A percentile compares a stretch with the other conserved stretches of the same genome.
Evolutionary conservation across 352 stramenopile genomes (phyloP).

Genomic region (Aphanomyces stellatus): DNA sequence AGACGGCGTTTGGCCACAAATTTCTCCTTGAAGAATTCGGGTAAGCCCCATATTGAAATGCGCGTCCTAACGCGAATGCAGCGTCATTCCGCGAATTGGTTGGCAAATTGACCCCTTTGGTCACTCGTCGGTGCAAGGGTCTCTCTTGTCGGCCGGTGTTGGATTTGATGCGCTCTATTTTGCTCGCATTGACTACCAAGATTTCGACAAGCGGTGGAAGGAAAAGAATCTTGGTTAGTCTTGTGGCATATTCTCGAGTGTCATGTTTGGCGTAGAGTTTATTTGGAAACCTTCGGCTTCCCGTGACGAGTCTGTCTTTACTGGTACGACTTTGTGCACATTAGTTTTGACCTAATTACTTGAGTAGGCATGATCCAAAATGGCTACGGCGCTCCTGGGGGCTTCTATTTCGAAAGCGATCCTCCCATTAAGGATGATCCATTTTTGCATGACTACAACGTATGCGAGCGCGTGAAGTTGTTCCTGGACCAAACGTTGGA

Average conservation of each 20-base stretch:
- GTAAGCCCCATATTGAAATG: neutral
- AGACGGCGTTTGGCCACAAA: conserved; percentile 94
- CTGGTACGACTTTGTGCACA: neutral
- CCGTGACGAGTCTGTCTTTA: conserved; percentile 42
- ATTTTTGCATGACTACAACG: conserved; percentile 82
- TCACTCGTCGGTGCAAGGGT: conserved; percentile 87
- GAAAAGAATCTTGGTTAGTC: conserved; percentile 49
- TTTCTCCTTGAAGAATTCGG: conserved; percentile 93
- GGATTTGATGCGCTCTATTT: conserved; percentile 97
- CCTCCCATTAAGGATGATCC: conserved; percentile 82
- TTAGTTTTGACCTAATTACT: neutral
- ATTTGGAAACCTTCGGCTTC: conserved; percentile 91
- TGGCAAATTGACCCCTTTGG: conserved; percentile 99
- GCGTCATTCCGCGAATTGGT: conserved; percentile 88
- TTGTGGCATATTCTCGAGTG: neutral
- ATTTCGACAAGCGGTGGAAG: conserved; percentile 84
- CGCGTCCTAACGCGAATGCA: conserved; percentile 1
- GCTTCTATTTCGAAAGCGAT: conserved; percentile 70
- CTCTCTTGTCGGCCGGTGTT: conserved; percentile 81
- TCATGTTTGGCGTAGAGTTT: conserved; percentile 70
- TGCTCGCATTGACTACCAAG: conserved; percentile 97
- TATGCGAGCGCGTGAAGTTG: conserved; percentile 70
- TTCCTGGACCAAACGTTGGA: conserved; percentile 73
- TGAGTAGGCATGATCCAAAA: conserved; percentile 74
- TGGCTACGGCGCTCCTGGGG: conserved; percentile 58